Base-by-base conservation (phyloP, 306 rosid genomes). In the Dalbergia cochinchinensis region DNA sequence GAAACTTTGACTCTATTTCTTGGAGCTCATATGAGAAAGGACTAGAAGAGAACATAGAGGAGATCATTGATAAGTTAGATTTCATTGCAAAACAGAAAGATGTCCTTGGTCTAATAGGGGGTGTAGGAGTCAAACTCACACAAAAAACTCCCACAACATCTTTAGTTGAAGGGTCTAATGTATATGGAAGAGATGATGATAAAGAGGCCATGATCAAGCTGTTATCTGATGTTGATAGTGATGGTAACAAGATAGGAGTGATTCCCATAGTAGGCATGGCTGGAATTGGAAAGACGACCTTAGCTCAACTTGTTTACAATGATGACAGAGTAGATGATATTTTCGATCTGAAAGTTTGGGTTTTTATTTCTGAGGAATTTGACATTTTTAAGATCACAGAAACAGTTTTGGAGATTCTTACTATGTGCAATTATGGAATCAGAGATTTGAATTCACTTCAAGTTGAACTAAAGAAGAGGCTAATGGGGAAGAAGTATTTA, bases 401-500 rank as follows among this genome's bases (percentile, higher is more conserved):
- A 68, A 69, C 78, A 47, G 15, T 47, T 12, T 12, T 47, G 53
- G 53, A 47, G 53, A 47, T 47, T 47, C 53, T 47, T 10, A 47
- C n/a, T 10, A 47, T 47, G 53, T 47, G 53, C 5, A 47, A 9
- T 47, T 10, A 47, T 12, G 53, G 14, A 10, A 10, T 47, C 12
- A 47, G 53, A 50, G 87, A 76, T 35, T 41, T 78, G 35, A 84
- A 88, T 74, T 33, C 71, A 8, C 78, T 85, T 42, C 89, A 85
- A 71, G 41, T 16, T 1, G 10, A 65, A 33, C 41, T 88, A n/a
- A 77, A 73, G 74, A 10, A 6, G 14, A n/a, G 58, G 66, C 55
- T 88, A 11, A 10, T 0, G n/a, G 79, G 69, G 42, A 70, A 78
- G 15, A 78, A 50, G 69, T 85, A 69, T 71, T 44, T 88, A 6